These are phyloP conservation scores for Ophiostoma himal-ulmi DNA, from an alignment of 2,329 filamentous ascomycete genomes.

Conservation along the genomic window DNA sequence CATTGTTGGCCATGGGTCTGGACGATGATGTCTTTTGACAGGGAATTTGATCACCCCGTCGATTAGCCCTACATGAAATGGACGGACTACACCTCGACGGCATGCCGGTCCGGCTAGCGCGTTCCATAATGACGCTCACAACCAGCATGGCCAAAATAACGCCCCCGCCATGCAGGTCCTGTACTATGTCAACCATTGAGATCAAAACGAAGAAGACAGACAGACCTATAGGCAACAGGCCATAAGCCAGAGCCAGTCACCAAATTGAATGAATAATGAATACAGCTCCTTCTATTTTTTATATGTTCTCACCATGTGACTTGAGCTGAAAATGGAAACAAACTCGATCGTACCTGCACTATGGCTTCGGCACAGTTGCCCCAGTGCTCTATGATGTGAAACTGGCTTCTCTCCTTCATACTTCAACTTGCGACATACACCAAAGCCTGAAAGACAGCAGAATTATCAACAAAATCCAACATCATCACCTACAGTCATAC, in stretches of 20 bases:
- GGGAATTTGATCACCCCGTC: not conserved
- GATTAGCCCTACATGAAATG: not conserved
- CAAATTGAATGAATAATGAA: too few relatives aligned
- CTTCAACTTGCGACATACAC: too few relatives aligned
- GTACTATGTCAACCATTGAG: constrained; percentile 20
- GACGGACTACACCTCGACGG: not conserved
- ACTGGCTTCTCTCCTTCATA: too few relatives aligned
- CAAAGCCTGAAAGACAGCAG: not conserved
- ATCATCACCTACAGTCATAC: not conserved
- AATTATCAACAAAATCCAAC: too few relatives aligned
- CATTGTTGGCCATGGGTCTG: not conserved
- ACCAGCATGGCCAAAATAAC: constrained; percentile 3
- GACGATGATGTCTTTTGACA: too few relatives aligned
- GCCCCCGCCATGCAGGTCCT: not conserved
- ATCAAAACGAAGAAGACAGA: not conserved
- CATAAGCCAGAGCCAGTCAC: too few relatives aligned
- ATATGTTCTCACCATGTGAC: too few relatives aligned
- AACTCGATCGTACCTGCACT: too few relatives aligned
- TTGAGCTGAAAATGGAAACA: too few relatives aligned
- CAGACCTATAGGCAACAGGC: not conserved
- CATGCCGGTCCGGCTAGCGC: not conserved
- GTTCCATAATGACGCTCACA: not conserved
- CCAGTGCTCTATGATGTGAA: too few relatives aligned
- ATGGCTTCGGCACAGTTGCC: too few relatives aligned
- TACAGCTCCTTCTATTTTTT: too few relatives aligned